Evolutionary conservation across 2,329 filamentous ascomycete genomes (phyloP), one percentile per base, ranked within the genome.

Genomic region (Verticillium dahliae): DNA sequence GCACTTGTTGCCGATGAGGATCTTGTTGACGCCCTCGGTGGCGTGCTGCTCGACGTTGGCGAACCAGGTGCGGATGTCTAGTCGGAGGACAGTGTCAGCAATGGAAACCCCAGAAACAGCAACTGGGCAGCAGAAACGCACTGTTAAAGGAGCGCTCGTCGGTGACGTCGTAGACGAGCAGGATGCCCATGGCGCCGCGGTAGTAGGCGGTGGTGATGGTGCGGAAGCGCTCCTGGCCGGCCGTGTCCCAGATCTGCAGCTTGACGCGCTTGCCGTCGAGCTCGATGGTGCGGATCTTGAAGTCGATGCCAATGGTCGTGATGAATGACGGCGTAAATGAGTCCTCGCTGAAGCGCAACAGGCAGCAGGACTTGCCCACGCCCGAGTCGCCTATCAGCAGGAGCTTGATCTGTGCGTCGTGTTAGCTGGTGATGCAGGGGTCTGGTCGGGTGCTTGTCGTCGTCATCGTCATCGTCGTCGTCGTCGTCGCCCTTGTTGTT

Each of bases 121-220:
- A 37, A 37, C 35, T 13, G 35, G 9, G 27, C 2, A 22, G 6
- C 7, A 10, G 14, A 27, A 34, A 72, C 89, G 71, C 83, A 97
- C 93, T 97, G 89, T 99, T 98, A 91, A 99, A 99, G 34, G 92
- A 97, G 78, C 98, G 94, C 94, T 97, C 97, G 78, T 99, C 95
- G 69, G 95, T 99, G 75, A 99, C 95, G 88, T 99, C 95, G 86
- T 98, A 99, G 76, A 99, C 95, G 70, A 99, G 94, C 81, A 95
- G 98, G 81, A 99, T 99, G 72, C 95, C 95, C 81, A 98, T 95
- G 69, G 95, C 95, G 73, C 95, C 95, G 75, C 95, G 92, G 85
- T 99, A 99, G 86, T 99, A 99, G 65, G 95, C 98, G 54, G 94
- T 98, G 65, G 95, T 99, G 82, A 99, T 99, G 72, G 95, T 99